phyloP scores from a whole-genome alignment of 495 filamentous ascomycete species.

The Gamarada debralockiae region DNA sequence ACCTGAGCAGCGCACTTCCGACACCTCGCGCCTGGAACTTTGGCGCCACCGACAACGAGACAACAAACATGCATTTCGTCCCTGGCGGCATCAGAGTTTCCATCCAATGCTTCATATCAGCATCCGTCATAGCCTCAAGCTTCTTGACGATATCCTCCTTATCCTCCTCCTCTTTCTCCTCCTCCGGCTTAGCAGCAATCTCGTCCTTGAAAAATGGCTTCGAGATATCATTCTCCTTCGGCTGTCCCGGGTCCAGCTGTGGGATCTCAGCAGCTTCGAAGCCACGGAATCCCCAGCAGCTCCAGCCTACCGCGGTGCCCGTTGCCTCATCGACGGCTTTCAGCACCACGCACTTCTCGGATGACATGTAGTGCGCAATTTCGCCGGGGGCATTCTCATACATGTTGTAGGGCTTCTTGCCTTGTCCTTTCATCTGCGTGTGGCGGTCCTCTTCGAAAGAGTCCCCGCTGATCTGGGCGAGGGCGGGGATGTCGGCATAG shows the following conservation, averaged over 20 bases:
- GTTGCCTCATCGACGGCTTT: conserved; percentile 23
- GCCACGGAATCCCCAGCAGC: conserved; percentile 20
- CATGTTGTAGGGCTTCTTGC: conserved; percentile 12
- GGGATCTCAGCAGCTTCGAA: conserved; percentile 13
- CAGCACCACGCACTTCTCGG: conserved; percentile 15
- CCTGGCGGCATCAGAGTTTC: conserved; percentile 20
- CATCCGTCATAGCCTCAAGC: conserved; percentile 23
- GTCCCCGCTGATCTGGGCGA: conserved; percentile 12
- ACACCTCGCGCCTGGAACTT: conserved; percentile 32
- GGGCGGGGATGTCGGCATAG: conserved; percentile 10
- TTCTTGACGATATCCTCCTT: conserved; percentile 16
- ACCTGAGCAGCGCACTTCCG: conserved; percentile 36
- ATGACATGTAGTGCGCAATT: conserved; percentile 13
- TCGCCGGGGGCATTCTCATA: neutral
- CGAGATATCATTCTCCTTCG: conserved; percentile 1
- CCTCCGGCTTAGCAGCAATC: conserved; percentile 3
- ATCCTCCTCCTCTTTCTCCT: neutral
- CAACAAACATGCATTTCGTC: conserved; percentile 24
- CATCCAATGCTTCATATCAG: conserved; percentile 24
- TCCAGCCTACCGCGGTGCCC: conserved; percentile 18
- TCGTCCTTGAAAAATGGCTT: no score
- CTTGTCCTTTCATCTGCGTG: conserved; percentile 13
- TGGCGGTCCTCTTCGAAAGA: conserved; percentile 13
- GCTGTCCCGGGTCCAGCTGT: neutral
- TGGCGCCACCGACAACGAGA: conserved; percentile 24